These are phyloP conservation scores for Sarcocystis neurona DNA, from an alignment of 169 alveolate genomes.

Conservation along the genomic window DNA sequence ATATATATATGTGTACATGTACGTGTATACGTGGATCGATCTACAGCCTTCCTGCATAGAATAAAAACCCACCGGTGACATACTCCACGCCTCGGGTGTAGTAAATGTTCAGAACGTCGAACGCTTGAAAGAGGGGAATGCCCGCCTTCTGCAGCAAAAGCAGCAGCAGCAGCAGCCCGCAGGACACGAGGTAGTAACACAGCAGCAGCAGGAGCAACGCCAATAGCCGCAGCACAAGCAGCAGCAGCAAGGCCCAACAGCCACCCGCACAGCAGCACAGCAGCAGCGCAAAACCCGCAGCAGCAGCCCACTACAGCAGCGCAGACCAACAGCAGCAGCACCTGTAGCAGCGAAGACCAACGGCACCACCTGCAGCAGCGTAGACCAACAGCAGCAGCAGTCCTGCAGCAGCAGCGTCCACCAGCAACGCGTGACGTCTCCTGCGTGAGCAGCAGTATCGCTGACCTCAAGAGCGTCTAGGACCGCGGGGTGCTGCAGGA, in stretches of 20 bases:
- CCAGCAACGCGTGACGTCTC: too few species aligned
- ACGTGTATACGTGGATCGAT: not conserved
- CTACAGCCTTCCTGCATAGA: not conserved
- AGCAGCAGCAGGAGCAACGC: not conserved
- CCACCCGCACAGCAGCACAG: too few species aligned
- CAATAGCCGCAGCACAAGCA: not conserved
- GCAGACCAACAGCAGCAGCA: too few species aligned
- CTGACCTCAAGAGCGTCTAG: slow-evolving; percentile 48
- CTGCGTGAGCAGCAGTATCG: not conserved
- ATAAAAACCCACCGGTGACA: slow-evolving; percentile 40
- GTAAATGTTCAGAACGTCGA: slow-evolving; percentile 59
- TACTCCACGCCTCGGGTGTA: slow-evolving; percentile 54
- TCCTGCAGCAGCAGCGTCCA: too few species aligned
- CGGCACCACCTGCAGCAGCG: too few species aligned
- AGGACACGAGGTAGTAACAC: not conserved
- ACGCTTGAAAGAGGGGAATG: slow-evolving; percentile 58
- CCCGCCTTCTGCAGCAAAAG: slow-evolving; percentile 33
- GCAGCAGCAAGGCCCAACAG: too few species aligned
- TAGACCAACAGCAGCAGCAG: too few species aligned
- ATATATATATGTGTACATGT: not conserved
- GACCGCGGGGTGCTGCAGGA: slow-evolving; percentile 48
- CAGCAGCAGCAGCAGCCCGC: not conserved
- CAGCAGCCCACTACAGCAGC: too few species aligned
- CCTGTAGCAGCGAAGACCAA: too few species aligned
- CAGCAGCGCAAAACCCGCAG: not conserved